Evolutionary conservation across 352 stramenopile genomes (phyloP).

Genomic region (Pseudoperonospora humuli): DNA sequence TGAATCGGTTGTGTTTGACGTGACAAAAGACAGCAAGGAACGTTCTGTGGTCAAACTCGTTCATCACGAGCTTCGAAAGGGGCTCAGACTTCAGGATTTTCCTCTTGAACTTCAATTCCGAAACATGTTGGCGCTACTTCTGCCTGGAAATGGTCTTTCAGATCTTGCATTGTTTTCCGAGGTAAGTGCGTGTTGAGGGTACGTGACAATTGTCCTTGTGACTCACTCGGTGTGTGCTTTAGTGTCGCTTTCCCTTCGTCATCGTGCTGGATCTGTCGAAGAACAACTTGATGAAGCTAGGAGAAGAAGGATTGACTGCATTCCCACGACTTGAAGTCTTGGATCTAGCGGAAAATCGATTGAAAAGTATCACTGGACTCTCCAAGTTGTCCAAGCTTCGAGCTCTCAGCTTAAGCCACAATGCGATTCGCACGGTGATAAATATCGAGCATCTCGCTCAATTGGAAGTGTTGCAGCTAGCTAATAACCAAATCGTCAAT

Average conservation of each 20-base stretch:
- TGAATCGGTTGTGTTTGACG: constrained; percentile 36
- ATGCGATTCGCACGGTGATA: no score
- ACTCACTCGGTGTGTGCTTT: constrained; percentile 2
- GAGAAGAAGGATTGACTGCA: no score
- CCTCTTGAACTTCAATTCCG: constrained; percentile 42
- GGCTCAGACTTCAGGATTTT: constrained; percentile 54
- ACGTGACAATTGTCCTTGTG: no score
- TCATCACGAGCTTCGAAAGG: constrained; percentile 43
- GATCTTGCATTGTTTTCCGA: constrained; percentile 49
- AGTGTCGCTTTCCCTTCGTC: constrained; percentile 57
- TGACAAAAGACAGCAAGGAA: constrained; percentile 50
- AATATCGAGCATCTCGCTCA: no score
- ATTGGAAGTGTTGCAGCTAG: no score
- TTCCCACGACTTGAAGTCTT: no score
- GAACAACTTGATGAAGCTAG: constrained; percentile 56
- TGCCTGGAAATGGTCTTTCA: constrained; percentile 49
- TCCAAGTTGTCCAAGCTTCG: no score
- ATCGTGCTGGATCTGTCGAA: constrained; percentile 50
- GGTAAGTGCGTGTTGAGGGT: constrained; percentile 23
- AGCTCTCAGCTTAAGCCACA: no score
- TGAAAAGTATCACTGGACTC: no score
- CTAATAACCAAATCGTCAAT: no score
- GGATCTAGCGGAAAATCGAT: no score
- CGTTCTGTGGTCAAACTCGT: constrained; percentile 42
- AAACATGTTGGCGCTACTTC: constrained; percentile 54